Conservation (phyloP, 345 rosid species). For the Citrus glauca region DNA sequence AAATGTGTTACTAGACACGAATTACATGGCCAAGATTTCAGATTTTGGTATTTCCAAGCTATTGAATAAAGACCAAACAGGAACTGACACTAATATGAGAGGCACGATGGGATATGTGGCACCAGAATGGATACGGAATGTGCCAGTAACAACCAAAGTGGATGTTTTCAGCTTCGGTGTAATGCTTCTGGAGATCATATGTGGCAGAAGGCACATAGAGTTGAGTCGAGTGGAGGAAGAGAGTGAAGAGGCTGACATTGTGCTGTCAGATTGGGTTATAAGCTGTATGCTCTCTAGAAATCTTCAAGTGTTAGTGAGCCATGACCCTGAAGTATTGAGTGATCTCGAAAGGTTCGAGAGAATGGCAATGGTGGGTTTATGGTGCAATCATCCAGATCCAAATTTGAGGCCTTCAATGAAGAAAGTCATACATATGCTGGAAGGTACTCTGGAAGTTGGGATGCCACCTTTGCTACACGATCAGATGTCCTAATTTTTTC, state of each 20-base stretch:
- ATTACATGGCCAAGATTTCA: conserved; percentile 25
- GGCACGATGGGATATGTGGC: conserved; percentile 34
- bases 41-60: conserved; percentile 35
- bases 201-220: conserved; percentile 36
- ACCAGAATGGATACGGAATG: conserved; percentile 32
- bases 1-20: conserved; percentile 24
- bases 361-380: conserved; percentile 34
- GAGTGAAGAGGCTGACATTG: conserved; percentile 24
- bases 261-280: conserved; percentile 23
- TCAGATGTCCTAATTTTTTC: not conserved
- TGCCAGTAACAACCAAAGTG: conserved; percentile 25
- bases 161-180: conserved; percentile 32
- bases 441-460: conserved; percentile 21
- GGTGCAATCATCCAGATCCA: conserved; percentile 31
- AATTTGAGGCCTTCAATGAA: conserved; percentile 29
- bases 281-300: conserved; percentile 13
- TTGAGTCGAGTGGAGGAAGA: conserved; percentile 26
- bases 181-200: conserved; percentile 24
- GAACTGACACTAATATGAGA: conserved; percentile 24
- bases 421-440: conserved; percentile 29
- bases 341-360: conserved; percentile 32
- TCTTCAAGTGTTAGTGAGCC: conserved; percentile 12
- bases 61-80: conserved; percentile 29
- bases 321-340: conserved; percentile 24
- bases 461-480: conserved; percentile 22